These are phyloP conservation scores for Penicillium salamii DNA, from an alignment of 495 filamentous ascomycete genomes.

Conservation along the genomic window DNA sequence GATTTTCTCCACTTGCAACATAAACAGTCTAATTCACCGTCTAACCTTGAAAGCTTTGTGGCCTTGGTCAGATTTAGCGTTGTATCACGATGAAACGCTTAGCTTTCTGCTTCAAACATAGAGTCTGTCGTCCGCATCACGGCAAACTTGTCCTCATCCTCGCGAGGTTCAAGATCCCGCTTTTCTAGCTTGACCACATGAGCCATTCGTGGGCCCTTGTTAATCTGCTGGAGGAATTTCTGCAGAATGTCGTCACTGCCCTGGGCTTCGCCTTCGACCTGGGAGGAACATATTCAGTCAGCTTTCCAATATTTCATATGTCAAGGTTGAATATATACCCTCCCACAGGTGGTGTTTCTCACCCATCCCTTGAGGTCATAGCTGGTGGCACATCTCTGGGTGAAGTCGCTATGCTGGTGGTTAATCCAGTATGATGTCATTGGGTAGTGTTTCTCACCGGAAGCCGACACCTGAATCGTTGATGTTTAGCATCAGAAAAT, in stretches of 20 bases:
- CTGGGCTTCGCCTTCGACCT: conserved; percentile 93
- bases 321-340: conserved; percentile 48
- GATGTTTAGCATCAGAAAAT: too few relatives aligned
- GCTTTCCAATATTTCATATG: background rate
- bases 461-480: conserved; percentile 74
- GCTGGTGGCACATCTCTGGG: conserved; percentile 62
- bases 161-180: conserved; percentile 55
- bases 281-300: background rate
- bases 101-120: conserved; percentile 16
- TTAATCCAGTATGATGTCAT: background rate
- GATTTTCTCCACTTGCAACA: too few relatives aligned
- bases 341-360: conserved; percentile 69
- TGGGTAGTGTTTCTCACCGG: conserved; percentile 44
- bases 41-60: too few relatives aligned
- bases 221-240: conserved; percentile 70
- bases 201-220: conserved; percentile 66
- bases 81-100: background rate
- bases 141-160: conserved; percentile 63
- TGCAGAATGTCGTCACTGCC: conserved; percentile 62
- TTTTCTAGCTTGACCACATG: conserved; percentile 72
- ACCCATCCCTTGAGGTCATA: conserved; percentile 75
- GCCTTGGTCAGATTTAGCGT: too few relatives aligned
- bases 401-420: conserved; percentile 56
- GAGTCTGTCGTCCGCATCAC: conserved; percentile 41
- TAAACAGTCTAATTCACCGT: too few relatives aligned